Evolutionary conservation across 2,329 filamentous ascomycete species (phyloP).

Genomic region (Nemania sp.): DNA sequence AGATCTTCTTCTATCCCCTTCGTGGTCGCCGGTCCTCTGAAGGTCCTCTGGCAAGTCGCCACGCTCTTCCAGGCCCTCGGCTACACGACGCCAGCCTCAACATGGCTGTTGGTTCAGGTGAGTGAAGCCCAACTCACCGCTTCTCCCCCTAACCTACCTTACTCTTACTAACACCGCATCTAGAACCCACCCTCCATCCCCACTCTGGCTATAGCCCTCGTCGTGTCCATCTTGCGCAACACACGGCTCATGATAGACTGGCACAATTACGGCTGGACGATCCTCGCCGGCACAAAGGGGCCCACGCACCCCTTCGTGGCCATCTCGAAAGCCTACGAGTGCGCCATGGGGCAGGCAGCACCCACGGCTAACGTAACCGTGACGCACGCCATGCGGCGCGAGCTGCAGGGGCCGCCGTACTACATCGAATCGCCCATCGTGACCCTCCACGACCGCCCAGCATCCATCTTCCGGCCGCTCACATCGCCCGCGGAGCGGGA

Average conservation of each 20-base stretch:
- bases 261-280: conserved; percentile 98
- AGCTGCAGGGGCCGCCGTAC: conserved; percentile 69
- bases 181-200: conserved; percentile 96
- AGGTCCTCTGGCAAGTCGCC: conserved; percentile 81
- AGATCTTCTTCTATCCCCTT: conserved; percentile 75
- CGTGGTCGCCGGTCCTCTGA: conserved; percentile 76
- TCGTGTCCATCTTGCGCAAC: conserved; percentile 76
- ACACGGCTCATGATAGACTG: conserved; percentile 90
- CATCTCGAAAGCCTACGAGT: conserved; percentile 79
- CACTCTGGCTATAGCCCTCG: conserved; percentile 74
- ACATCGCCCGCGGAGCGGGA: conserved; percentile 50
- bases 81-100: conserved; percentile 73
- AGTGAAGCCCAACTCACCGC: conserved; percentile 17
- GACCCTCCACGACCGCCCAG: conserved; percentile 84
- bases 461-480: conserved; percentile 78
- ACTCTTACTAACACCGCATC: conserved; percentile 22
- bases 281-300: conserved; percentile 69
- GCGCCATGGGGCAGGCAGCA: conserved; percentile 68
- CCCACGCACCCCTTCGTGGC: conserved; percentile 73
- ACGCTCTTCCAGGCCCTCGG: conserved; percentile 72
- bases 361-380: conserved; percentile 80
- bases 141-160: background rate
- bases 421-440: conserved; percentile 66
- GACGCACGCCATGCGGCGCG: conserved; percentile 81
- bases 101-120: conserved; percentile 85